These are phyloP conservation scores for Agrocybe chaxingu DNA, from an alignment of 768 basidiomycete genomes.

Conservation along the genomic window DNA sequence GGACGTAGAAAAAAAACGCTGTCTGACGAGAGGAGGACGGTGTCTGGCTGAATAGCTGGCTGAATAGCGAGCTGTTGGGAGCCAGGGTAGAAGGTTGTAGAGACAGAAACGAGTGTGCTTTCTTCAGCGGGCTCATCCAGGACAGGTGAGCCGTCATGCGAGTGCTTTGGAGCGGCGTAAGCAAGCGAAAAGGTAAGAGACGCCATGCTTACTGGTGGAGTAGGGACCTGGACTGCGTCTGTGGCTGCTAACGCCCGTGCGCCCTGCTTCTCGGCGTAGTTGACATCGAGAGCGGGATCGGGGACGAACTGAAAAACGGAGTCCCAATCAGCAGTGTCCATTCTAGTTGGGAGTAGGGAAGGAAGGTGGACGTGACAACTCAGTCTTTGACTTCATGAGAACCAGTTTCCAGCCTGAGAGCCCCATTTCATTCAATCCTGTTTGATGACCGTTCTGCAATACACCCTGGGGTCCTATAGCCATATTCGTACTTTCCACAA, in stretches of 20 bases:
- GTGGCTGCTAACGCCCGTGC: constrained; percentile 19
- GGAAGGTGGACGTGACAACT: constrained; percentile 3
- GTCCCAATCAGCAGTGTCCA: constrained; percentile 52
- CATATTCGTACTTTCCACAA: constrained; percentile 3
- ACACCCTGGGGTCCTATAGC: background rate
- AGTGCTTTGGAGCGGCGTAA: constrained; percentile 29
- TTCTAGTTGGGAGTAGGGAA: constrained; percentile 14
- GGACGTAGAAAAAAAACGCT: constrained; percentile 83
- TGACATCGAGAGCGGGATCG: constrained; percentile 37
- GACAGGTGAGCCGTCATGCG: constrained; percentile 41
- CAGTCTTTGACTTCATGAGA: background rate
- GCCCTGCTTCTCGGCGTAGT: constrained; percentile 34
- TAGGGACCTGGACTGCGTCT: constrained; percentile 47
- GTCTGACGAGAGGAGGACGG: constrained; percentile 68
- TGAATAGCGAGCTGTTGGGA: constrained; percentile 53
- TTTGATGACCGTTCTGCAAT: background rate
- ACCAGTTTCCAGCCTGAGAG: background rate
- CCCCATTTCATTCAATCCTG: background rate
- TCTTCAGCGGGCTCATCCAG: constrained; percentile 31
- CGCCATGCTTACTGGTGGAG: constrained; percentile 52
- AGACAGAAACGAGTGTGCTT: constrained; percentile 63
- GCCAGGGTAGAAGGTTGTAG: constrained; percentile 78
- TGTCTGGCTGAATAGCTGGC: constrained; percentile 60
- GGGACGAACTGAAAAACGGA: constrained; percentile 61
- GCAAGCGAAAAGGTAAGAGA: background rate